phyloP scores from a whole-genome alignment of 352 stramenopile species.

The Achlya hypogyna region DNA sequence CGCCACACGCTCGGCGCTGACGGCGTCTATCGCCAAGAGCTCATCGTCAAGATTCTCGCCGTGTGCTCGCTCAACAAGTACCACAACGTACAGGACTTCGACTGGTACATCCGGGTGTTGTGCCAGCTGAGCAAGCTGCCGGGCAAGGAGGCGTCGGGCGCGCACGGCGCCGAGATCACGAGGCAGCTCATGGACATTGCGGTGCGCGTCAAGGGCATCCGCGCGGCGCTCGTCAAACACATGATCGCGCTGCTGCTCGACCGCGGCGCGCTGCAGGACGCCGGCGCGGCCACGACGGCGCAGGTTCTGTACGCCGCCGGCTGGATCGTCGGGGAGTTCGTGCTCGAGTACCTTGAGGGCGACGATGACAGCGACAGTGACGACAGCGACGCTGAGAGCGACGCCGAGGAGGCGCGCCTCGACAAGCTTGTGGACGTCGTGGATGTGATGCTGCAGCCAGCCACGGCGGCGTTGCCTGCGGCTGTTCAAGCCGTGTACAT shows the following conservation, averaged over 20 bases:
- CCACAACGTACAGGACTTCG: slow-evolving; percentile 95
- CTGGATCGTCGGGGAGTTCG: slow-evolving; percentile 98
- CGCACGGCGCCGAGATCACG: slow-evolving; percentile 82
- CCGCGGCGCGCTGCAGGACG: slow-evolving; percentile 60
- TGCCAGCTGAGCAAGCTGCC: slow-evolving; percentile 90
- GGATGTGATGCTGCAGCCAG: slow-evolving; percentile 71
- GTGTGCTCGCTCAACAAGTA: slow-evolving; percentile 98
- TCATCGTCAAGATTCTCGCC: slow-evolving; percentile 93
- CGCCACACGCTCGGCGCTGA: slow-evolving; percentile 91
- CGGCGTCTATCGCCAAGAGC: slow-evolving; percentile 91
- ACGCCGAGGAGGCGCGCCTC: slow-evolving; percentile 67
- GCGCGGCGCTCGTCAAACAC: slow-evolving; percentile 90
- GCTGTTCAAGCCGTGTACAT: slow-evolving; percentile 93
- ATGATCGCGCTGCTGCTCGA: slow-evolving; percentile 92
- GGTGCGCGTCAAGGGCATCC: slow-evolving; percentile 93
- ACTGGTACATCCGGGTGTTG: slow-evolving; percentile 98
- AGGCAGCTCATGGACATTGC: slow-evolving; percentile 95
- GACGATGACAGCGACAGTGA: slow-evolving; percentile 68
- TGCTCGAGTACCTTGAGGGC: slow-evolving; percentile 84
- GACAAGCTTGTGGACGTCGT: slow-evolving; percentile 77
- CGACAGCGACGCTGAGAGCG: slow-evolving; percentile 63
- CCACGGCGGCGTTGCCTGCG: slow-evolving; percentile 67
- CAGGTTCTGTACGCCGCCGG: slow-evolving; percentile 93
- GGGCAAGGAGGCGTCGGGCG: slow-evolving; percentile 40
- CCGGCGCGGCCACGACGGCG: slow-evolving; percentile 74